Percentiles rank a stretch among this genome's conserved stretches.
phyloP scores from a whole-genome alignment of 2,329 filamentous ascomycete genomes.

The Exophiala viscosa region DNA sequence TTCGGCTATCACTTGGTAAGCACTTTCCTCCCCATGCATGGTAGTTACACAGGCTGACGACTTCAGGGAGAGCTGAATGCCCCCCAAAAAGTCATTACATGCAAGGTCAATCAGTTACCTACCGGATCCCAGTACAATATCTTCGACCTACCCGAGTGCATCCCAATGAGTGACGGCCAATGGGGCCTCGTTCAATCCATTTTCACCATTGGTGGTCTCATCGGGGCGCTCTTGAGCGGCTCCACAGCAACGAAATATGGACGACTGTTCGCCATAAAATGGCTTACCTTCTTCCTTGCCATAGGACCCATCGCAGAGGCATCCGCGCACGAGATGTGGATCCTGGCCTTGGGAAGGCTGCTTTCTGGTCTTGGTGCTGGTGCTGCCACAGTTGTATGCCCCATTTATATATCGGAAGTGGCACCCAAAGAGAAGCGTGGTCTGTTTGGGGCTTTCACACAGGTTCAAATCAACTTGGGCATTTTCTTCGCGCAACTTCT shows the following conservation, averaged over 20 bases:
- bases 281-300: slow-evolving; percentile 73
- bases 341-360: slow-evolving; percentile 71
- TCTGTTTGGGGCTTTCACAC: slow-evolving; percentile 79
- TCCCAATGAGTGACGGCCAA: slow-evolving; percentile 76
- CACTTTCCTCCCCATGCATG: slow-evolving; percentile 8
- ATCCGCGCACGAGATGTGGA: slow-evolving; percentile 61
- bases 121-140: slow-evolving; percentile 27
- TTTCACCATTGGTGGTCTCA: slow-evolving; percentile 82
- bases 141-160: slow-evolving; percentile 60
- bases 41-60: slow-evolving; percentile 37
- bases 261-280: slow-evolving; percentile 69
- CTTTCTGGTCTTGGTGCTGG: slow-evolving; percentile 81
- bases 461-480: slow-evolving; percentile 88
- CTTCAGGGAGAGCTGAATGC: slow-evolving; percentile 91
- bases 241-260: slow-evolving; percentile 75
- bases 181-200: slow-evolving; percentile 86
- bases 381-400: slow-evolving; percentile 85
- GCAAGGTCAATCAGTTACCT: slow-evolving; percentile 57
- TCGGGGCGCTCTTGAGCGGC: slow-evolving; percentile 76
- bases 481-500: slow-evolving; percentile 79
- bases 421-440: slow-evolving; percentile 71
- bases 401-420: slow-evolving; percentile 90
- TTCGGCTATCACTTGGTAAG: slow-evolving; percentile 89
- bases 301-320: slow-evolving; percentile 74
- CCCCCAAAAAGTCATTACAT: slow-evolving; percentile 87